phyloP scores from a whole-genome alignment of 2,329 filamentous ascomycete genomes.

The Fusarium albosuccineum region DNA sequence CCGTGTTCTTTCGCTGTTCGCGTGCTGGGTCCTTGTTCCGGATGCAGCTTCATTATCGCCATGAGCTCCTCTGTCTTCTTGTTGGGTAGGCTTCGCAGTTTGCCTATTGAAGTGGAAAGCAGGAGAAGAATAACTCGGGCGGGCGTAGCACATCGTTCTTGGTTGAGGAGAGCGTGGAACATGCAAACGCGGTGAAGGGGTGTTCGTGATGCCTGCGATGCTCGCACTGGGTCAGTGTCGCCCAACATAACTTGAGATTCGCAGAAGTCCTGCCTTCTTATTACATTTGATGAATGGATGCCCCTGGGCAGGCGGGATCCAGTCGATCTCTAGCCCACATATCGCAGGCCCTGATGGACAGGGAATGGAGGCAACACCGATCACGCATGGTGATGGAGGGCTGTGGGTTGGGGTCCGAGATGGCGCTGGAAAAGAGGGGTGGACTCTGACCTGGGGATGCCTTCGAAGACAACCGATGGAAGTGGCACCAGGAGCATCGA shows the following conservation, averaged over 20 bases:
- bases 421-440: background rate
- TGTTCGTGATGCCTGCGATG: background rate
- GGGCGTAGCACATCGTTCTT: background rate
- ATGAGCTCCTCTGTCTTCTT: too few species aligned
- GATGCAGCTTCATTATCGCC: background rate
- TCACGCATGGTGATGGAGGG: background rate
- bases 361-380: background rate
- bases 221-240: background rate
- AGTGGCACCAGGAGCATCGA: background rate
- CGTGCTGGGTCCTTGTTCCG: background rate
- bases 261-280: background rate
- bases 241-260: accelerated
- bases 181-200: constrained; percentile 20
- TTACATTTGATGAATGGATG: background rate
- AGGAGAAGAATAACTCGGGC: background rate
- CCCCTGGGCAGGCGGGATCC: background rate
- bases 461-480: constrained; percentile 5
- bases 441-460: background rate
- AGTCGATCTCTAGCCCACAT: background rate
- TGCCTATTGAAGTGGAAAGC: background rate
- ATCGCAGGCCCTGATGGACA: background rate
- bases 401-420: constrained; percentile 8
- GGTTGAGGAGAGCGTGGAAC: background rate
- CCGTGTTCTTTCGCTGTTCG: background rate
- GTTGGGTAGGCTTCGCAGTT: background rate